Percentiles rank a stretch among this genome's conserved stretches.
phyloP scores from a whole-genome alignment of 352 stramenopile genomes.

The Pythium vanterpoolii region DNA sequence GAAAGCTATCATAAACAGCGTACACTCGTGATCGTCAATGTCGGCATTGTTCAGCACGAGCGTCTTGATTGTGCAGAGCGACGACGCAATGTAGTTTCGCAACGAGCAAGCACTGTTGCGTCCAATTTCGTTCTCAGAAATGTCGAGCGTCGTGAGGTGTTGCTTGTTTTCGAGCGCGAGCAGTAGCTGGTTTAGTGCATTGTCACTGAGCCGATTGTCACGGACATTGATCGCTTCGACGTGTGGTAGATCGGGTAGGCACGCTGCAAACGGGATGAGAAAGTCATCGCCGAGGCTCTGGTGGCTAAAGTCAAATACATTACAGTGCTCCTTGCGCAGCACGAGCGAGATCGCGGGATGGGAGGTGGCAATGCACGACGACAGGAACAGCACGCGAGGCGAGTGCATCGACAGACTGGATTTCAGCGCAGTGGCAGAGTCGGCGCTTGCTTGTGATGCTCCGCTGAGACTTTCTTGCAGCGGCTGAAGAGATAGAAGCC shows the following conservation, averaged over 20 bases:
- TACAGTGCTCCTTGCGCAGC: conserved; percentile 42
- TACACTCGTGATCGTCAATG: conserved; percentile 65
- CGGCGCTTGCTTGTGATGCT: neutral
- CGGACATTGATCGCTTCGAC: conserved; percentile 65
- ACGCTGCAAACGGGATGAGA: conserved; percentile 54
- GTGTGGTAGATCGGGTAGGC: conserved; percentile 54
- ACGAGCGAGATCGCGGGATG: conserved; percentile 46
- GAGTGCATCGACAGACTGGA: conserved; percentile 34
- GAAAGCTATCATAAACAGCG: conserved; percentile 64
- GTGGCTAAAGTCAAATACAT: conserved; percentile 52
- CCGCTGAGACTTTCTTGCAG: neutral
- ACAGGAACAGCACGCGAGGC: conserved; percentile 47
- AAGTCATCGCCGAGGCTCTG: conserved; percentile 63
- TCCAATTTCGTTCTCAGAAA: conserved; percentile 62
- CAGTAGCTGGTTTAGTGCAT: conserved; percentile 45
- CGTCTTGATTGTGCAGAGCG: conserved; percentile 52
- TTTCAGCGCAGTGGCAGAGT: neutral
- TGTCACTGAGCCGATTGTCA: conserved; percentile 56
- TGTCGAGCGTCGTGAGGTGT: conserved; percentile 51
- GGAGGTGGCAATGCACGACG: conserved; percentile 39
- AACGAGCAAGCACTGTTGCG: conserved; percentile 38
- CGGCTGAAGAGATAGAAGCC: conserved; percentile 16
- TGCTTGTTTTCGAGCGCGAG: conserved; percentile 66
- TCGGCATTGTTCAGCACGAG: conserved; percentile 53
- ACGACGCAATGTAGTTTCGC: conserved; percentile 58